Percentiles rank a stretch among this genome's conserved stretches.
Conservation (phyloP, 2,329 filamentous ascomycete species). For the Alternaria brassicae region DNA sequence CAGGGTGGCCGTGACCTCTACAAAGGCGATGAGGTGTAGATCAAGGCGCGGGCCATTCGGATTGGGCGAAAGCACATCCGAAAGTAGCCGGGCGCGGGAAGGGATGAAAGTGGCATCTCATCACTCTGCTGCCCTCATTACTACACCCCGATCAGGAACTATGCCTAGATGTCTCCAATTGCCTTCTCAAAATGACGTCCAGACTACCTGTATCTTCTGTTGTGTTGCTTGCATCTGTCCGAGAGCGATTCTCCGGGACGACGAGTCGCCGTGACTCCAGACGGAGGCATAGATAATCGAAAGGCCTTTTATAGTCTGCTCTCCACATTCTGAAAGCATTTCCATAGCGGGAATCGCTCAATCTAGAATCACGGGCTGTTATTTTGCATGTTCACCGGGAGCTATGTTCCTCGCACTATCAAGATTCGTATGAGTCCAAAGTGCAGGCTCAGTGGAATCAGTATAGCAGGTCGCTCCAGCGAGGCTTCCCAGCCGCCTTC, state of each 20-base stretch:
- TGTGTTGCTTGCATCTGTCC: neutral
- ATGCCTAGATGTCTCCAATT: neutral
- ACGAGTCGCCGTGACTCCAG: neutral
- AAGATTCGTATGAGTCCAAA: neutral
- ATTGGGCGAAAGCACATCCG: neutral
- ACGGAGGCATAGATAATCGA: neutral
- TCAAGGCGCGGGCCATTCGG: neutral
- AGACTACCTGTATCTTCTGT: neutral
- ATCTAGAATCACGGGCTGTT: too few species aligned
- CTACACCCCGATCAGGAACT: neutral
- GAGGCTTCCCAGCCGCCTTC: neutral
- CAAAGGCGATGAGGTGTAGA: neutral
- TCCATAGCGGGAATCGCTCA: neutral
- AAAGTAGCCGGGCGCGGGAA: neutral
- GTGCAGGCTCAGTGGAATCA: neutral
- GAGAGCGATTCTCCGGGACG: neutral
- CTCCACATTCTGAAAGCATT: neutral
- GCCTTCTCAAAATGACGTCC: neutral
- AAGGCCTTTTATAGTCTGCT: neutral
- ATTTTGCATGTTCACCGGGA: neutral
- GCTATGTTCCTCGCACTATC: fast-evolving
- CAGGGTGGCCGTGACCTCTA: neutral
- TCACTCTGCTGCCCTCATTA: neutral
- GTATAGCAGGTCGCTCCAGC: neutral
- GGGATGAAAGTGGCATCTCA: neutral